These are phyloP conservation scores for Plasmodium ovale DNA, from an alignment of 169 alveolate genomes.

Conservation along the genomic window DNA sequence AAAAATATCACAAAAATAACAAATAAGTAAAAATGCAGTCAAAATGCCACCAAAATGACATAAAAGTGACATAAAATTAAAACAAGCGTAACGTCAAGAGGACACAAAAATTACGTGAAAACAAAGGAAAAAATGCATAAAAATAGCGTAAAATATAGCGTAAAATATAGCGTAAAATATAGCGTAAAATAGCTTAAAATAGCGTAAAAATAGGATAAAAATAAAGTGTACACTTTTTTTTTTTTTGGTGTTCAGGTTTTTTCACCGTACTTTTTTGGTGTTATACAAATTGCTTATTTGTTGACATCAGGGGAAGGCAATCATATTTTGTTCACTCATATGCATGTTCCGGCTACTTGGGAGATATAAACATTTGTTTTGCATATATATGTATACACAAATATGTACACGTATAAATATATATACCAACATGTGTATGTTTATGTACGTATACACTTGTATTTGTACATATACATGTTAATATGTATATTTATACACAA, in stretches of 20 bases:
- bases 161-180: too few species aligned
- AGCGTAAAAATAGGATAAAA: neutral
- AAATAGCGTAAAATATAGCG: too few species aligned
- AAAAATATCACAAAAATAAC: neutral
- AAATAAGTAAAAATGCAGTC: neutral
- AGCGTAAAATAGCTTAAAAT: neutral
- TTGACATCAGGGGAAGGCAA: neutral
- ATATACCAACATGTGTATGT: neutral
- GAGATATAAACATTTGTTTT: conserved; percentile 1
- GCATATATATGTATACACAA: neutral
- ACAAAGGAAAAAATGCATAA: too few species aligned
- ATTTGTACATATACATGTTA: conserved; percentile 9
- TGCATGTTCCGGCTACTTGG: conserved; percentile 19
- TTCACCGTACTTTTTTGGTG: neutral
- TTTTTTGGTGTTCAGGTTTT: neutral
- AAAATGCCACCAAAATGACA: too few species aligned
- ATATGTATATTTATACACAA: conserved; percentile 6
- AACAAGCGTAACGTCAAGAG: too few species aligned
- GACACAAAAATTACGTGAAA: too few species aligned
- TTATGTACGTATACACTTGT: neutral
- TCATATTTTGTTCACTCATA: conserved; percentile 8
- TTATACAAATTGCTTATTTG: neutral
- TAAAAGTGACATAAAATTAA: too few species aligned
- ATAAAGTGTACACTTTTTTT: neutral
- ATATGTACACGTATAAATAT: conserved; percentile 4